Evolutionary conservation across 352 stramenopile species (phyloP), one percentile per base, ranked within the genome.

Genomic region (Stephanocyclus meneghinianus): DNA sequence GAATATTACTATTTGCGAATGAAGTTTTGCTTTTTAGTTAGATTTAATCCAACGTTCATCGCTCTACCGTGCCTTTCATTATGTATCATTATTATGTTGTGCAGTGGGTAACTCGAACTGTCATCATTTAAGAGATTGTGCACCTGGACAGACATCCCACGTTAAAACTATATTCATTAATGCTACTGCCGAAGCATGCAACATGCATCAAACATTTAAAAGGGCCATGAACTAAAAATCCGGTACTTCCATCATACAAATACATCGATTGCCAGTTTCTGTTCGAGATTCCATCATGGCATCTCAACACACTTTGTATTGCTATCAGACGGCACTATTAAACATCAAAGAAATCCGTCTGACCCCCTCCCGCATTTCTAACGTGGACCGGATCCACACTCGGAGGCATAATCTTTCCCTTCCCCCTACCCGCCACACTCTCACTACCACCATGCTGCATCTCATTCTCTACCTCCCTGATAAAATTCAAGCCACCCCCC

Each of bases 401-500:
- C 10, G 77, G 77, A 47, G 72, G 71, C 45, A 81, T 66, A 59
- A 81, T 78, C 51, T 74, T 76, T n/a, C 72, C 77, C 26, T 68
- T 68, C 30, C 51, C 66, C 61, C 30, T 67, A 10, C 61, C 57
- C 16, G 67, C 55, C 7, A 40, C 44, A 18, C 32, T 47, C 35
- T 62, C 51, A 21, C 68, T 57, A 40, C 57, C 35, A 71, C 48
- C 62, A 53, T 75, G 50, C 45, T 84, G 60, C 85, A 93, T 92
- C 84, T 93, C 88, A 75, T 85, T 86, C 68, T 93, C 88, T 8
- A 92, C 86, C 71, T 91, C 82, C 21, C 81, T 70, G 35, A 91
- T 87, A 80, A 93, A 93, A 70, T 83, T 84, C 32, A 90, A 65
- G 4, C 81, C 81, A 64, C 88, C 88, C 56, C 82, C 78, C 1